A percentile compares a stretch with the other conserved stretches of the same genome.
These are phyloP conservation scores for Catenaria anguillulae DNA, from an alignment of 371 early-diverging fungal genomes.

Conservation along the genomic window DNA sequence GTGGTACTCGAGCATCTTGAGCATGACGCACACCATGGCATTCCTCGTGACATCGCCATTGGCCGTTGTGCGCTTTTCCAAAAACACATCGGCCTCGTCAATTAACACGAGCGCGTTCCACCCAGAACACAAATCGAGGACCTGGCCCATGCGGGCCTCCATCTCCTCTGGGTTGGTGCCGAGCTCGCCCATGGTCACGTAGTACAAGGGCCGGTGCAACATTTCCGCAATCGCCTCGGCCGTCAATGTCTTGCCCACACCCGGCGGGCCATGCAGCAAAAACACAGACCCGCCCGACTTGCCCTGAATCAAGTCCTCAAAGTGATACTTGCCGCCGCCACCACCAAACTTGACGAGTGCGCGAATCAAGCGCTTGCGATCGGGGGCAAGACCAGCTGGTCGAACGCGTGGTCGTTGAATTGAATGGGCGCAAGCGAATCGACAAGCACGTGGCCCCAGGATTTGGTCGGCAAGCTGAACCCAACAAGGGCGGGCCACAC, in stretches of 20 bases:
- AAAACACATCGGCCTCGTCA: conserved; percentile 36
- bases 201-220: conserved; percentile 30
- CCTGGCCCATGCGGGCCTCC: conserved; percentile 23
- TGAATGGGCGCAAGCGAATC: conserved; percentile 17
- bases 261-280: conserved; percentile 49
- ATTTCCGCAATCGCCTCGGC: conserved; percentile 49
- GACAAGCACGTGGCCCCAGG: conserved; percentile 38
- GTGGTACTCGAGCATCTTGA: conserved; percentile 34
- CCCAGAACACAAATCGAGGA: conserved; percentile 27
- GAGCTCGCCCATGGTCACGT: conserved; percentile 38
- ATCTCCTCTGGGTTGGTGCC: conserved; percentile 28
- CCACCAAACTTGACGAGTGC: conserved; percentile 27
- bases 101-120: conserved; percentile 32
- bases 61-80: conserved; percentile 22
- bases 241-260: conserved; percentile 52
- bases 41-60: conserved; percentile 24
- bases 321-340: conserved; percentile 4
- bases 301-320: conserved; percentile 29
- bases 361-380: conserved; percentile 27
- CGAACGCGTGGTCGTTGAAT: conserved; percentile 34
- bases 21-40: conserved; percentile 37
- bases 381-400: conserved; percentile 27
- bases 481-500: conserved; percentile 33
- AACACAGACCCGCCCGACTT: conserved; percentile 34
- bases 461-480: conserved; percentile 31